phyloP scores from a whole-genome alignment of 2,329 filamentous ascomycete species.

The Hypoxylon sp. region DNA sequence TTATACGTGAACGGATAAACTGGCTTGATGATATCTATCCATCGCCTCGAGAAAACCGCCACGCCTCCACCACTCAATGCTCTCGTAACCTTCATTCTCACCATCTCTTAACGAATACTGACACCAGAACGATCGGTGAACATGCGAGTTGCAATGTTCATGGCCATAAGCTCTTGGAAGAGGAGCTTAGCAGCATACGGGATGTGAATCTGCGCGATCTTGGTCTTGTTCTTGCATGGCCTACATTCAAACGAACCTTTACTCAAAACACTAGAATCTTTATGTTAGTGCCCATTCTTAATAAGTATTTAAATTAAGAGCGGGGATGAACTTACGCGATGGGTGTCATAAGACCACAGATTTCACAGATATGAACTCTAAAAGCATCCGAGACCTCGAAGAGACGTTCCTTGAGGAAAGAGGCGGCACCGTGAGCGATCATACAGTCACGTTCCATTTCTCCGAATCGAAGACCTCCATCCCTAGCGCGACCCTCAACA shows the following conservation, averaged over 20 bases:
- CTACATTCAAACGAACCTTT: constrained; percentile 97
- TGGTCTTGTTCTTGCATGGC: constrained; percentile 99
- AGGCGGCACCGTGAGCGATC: constrained; percentile 98
- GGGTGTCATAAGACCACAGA: constrained; percentile 98
- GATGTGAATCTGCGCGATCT: constrained; percentile 97
- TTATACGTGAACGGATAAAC: constrained; percentile 16
- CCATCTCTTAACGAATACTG: constrained; percentile 70
- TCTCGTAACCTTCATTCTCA: neutral
- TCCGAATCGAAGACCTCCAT: constrained; percentile 98
- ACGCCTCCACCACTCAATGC: neutral
- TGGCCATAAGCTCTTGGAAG: constrained; percentile 97
- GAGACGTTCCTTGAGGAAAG: constrained; percentile 96
- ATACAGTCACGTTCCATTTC: constrained; percentile 99
- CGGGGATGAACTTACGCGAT: constrained; percentile 84
- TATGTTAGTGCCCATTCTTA: constrained; percentile 54
- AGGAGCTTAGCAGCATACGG: constrained; percentile 97
- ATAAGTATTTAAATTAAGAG: constrained; percentile 5
- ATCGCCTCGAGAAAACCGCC: constrained; percentile 1
- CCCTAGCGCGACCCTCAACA: constrained; percentile 96
- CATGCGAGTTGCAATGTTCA: constrained; percentile 99
- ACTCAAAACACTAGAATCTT: constrained; percentile 79
- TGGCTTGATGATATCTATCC: constrained; percentile 9
- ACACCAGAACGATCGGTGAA: constrained; percentile 89
- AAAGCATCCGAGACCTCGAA: constrained; percentile 99
- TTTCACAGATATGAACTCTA: constrained; percentile 97